Base-by-base conservation (phyloP, 495 filamentous ascomycete species). In the Hypoxylon trugodes region DNA sequence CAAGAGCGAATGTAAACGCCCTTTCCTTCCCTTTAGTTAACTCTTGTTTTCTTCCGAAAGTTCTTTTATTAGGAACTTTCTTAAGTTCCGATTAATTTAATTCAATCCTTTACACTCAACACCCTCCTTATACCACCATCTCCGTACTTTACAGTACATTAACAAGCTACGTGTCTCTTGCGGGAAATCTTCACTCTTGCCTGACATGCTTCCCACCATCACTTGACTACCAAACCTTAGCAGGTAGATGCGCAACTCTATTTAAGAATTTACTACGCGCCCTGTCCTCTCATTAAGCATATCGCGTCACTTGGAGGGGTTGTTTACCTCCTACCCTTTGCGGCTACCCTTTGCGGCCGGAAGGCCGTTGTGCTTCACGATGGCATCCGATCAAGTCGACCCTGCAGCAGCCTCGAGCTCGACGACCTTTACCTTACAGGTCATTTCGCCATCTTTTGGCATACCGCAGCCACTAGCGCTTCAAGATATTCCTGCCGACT, bases 391-490 rank as follows among this genome's bases (percentile, higher is more conserved):
- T 9, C 62, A 49, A 22, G 35, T 56, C 38, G 21, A 28, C 24
- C n/a, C 65, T 19, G 42, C 67, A 12, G 66, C 46, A 22, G 30
- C 53, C 56, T 65, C 53, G 57, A 15, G 1, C 5, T 58, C 9
- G 65, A 66, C 55, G 28, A 68, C 59, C 9, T 79, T 90, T 61
- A 84, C 81, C 24, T 74, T 92, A 24, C 80, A 88, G 62, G 77
- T 91, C 37, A 64, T 91, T 7, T 90, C 87, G 61, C 88, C 88
- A 2, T 87, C 86, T 1, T 67, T 80, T 25, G 82, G 84, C 19
- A 77, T 87, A 40, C 78, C 79, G 2, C 77, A 77, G 22, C 81
- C 80, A 4, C 71, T 89, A 32, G 79, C 78, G 13, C 81, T 91
- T 48, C 67, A 78, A 1, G 72, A 78, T 15, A 52, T 90, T 12